Conservation (phyloP, 108 stramenopile genomes). For the Fragilaria crotonensis region DNA sequence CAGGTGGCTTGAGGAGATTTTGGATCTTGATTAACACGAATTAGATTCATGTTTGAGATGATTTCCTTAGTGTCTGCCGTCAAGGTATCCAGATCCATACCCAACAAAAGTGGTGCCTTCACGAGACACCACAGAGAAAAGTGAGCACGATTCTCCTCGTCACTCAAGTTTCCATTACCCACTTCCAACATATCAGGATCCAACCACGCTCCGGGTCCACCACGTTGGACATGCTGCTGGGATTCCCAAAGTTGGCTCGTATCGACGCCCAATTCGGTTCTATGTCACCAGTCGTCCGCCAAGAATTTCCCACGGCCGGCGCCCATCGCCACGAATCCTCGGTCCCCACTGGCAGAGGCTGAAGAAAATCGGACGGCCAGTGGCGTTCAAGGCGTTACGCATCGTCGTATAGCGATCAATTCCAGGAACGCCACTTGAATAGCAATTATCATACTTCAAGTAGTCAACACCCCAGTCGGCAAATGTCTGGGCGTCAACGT, state of each 20-base stretch:
- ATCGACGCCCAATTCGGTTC: slow-evolving; percentile 25
- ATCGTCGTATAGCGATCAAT: slow-evolving; percentile 10
- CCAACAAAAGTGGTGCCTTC: slow-evolving; percentile 47
- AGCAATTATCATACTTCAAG: slow-evolving; percentile 68
- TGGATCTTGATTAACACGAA: slow-evolving; percentile 26
- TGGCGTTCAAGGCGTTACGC: slow-evolving; percentile 44
- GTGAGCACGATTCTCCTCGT: slow-evolving; percentile 34
- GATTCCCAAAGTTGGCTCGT: slow-evolving; percentile 2
- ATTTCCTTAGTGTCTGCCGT: slow-evolving; percentile 18
- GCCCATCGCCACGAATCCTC: slow-evolving; percentile 42
- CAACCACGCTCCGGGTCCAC: slow-evolving; percentile 46
- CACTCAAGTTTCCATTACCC: slow-evolving; percentile 33
- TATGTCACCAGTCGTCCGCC: slow-evolving; percentile 52
- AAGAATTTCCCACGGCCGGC: slow-evolving; percentile 32
- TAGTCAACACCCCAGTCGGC: slow-evolving; percentile 45
- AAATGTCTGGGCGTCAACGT: slow-evolving; percentile 34
- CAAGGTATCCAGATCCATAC: slow-evolving; percentile 34
- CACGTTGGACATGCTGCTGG: slow-evolving; percentile 17
- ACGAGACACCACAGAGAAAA: slow-evolving; percentile 47
- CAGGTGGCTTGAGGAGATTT: no score
- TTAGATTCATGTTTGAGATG: slow-evolving; percentile 15
- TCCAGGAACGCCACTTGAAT: no score
- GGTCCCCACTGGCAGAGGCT: slow-evolving; percentile 58
- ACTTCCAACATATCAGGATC: slow-evolving; percentile 57
- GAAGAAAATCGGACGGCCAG: slow-evolving; percentile 49